Evolutionary conservation across 352 stramenopile genomes (phyloP).

Genomic region (Phytophthora podocarpi): DNA sequence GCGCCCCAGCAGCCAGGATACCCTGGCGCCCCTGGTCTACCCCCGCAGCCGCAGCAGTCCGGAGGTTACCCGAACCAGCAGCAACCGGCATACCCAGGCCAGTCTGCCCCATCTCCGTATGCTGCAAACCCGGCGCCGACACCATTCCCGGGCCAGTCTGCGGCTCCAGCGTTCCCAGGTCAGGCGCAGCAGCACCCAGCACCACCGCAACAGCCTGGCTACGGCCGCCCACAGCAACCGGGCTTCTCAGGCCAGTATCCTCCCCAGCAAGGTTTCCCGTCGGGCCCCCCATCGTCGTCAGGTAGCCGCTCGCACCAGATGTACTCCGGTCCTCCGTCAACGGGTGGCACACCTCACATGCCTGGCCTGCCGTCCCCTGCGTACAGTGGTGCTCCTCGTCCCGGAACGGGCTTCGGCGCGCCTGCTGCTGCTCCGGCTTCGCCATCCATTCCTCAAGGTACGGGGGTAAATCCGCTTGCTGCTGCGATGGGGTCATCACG

Average conservation of each 20-base stretch:
- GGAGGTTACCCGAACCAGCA: constrained; percentile 39
- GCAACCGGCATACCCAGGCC: constrained; percentile 41
- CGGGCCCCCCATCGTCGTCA: constrained; percentile 59
- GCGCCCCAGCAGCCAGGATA: constrained; percentile 39
- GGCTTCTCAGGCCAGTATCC: constrained; percentile 37
- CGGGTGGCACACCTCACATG: constrained; percentile 34
- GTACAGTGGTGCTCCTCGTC: constrained; percentile 38
- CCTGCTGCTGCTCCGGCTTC: constrained; percentile 32
- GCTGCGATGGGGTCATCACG: constrained; percentile 70
- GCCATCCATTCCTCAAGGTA: constrained; percentile 61
- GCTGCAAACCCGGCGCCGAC: constrained; percentile 22
- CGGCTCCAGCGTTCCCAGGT: constrained; percentile 29
- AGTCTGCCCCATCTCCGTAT: constrained; percentile 42
- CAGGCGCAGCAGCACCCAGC: constrained; percentile 31
- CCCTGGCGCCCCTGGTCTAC: constrained; percentile 34
- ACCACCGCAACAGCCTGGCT: constrained; percentile 36
- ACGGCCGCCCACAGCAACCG: constrained; percentile 45
- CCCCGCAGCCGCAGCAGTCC: constrained; percentile 36
- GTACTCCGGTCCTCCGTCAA: constrained; percentile 47
- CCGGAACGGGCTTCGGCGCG: constrained; percentile 42
- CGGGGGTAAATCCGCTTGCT: constrained; percentile 71
- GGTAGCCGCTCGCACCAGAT: constrained; percentile 31
- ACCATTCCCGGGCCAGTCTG: constrained; percentile 41
- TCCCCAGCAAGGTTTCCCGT: constrained; percentile 44
- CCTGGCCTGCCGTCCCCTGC: constrained; percentile 29